These are phyloP conservation scores for Hymenoscyphus fructigenus DNA, from an alignment of 2,329 filamentous ascomycete species.

Conservation along the genomic window DNA sequence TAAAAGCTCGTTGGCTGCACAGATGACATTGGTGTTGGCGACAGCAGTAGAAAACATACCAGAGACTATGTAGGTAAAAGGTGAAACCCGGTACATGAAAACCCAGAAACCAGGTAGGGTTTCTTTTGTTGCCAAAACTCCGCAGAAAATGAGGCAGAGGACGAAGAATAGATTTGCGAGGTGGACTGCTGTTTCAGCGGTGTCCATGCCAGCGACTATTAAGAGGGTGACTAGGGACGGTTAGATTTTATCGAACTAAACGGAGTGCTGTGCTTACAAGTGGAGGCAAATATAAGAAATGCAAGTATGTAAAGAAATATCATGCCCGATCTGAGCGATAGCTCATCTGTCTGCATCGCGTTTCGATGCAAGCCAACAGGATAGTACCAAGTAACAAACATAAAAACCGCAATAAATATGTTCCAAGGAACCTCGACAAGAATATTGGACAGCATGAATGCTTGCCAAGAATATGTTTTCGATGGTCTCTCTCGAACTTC, in stretches of 20 bases:
- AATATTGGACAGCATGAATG: slow-evolving; percentile 67
- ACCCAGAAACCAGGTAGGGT: slow-evolving; percentile 72
- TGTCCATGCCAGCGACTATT: slow-evolving; percentile 73
- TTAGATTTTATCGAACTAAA: slow-evolving; percentile 44
- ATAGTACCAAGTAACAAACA: slow-evolving; percentile 82
- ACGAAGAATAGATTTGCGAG: slow-evolving; percentile 72
- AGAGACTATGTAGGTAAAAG: slow-evolving; percentile 76
- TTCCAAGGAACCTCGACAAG: slow-evolving; percentile 84
- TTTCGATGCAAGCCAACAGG: slow-evolving; percentile 70
- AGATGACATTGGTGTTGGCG: slow-evolving; percentile 63
- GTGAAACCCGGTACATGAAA: slow-evolving; percentile 78
- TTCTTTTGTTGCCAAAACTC: slow-evolving; percentile 54
- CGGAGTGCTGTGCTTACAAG: slow-evolving; percentile 71
- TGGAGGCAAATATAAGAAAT: slow-evolving; percentile 46
- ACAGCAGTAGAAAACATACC: slow-evolving; percentile 69
- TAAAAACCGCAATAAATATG: slow-evolving; percentile 65
- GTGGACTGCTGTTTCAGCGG: slow-evolving; percentile 65
- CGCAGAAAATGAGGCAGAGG: slow-evolving; percentile 65
- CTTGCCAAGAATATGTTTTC: slow-evolving; percentile 72
- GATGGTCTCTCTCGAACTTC: slow-evolving; percentile 68
- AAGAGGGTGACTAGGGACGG: slow-evolving; percentile 54
- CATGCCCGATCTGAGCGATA: slow-evolving; percentile 67
- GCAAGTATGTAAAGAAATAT: slow-evolving; percentile 73
- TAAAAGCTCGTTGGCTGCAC: slow-evolving; percentile 67
- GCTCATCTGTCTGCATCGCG: slow-evolving; percentile 57